Evolutionary conservation across 139 green algal genomes (phyloP).

Genomic region (Pleodorina starrii): DNA sequence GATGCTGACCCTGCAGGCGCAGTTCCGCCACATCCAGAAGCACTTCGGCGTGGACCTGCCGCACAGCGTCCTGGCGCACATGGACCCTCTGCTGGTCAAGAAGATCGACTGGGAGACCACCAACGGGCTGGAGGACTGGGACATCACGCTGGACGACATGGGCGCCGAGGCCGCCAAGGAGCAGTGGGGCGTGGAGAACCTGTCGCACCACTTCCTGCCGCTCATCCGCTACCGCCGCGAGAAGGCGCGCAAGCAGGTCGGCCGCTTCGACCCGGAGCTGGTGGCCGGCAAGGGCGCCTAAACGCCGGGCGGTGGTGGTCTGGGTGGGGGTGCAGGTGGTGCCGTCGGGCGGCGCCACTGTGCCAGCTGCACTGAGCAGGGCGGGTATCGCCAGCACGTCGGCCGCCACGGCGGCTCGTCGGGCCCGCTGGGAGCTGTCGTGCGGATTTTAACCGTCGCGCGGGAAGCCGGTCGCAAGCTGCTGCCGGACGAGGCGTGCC

Average conservation of each 20-base stretch:
- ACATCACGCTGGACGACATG: slow-evolving; percentile 65
- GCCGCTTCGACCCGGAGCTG: slow-evolving; percentile 46
- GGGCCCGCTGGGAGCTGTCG: no score
- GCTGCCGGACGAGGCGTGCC: no score
- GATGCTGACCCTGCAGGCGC: slow-evolving; percentile 63
- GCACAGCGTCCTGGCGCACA: slow-evolving; percentile 71
- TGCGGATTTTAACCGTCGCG: no score
- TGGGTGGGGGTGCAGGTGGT: no score
- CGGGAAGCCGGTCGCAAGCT: no score
- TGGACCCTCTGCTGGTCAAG: slow-evolving; percentile 78
- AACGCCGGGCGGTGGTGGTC: no score
- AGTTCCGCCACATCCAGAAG: slow-evolving; percentile 60
- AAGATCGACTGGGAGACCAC: slow-evolving; percentile 80
- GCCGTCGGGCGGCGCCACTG: no score
- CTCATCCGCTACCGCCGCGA: slow-evolving; percentile 69
- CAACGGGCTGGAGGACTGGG: slow-evolving; percentile 74
- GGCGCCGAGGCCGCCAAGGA: slow-evolving; percentile 69
- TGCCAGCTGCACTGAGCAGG: no score
- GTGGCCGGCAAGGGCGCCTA: slow-evolving; percentile 13
- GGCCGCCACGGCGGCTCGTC: no score
- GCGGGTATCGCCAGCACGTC: no score
- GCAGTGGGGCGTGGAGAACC: slow-evolving; percentile 74
- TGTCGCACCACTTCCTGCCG: slow-evolving; percentile 77
- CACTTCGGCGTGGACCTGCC: slow-evolving; percentile 75
- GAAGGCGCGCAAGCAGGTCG: slow-evolving; percentile 48